A percentile compares a stretch with the other conserved stretches of the same genome.
Conservation (phyloP, 2,329 filamentous ascomycete species). For the Tolypocladium endophyticum region DNA sequence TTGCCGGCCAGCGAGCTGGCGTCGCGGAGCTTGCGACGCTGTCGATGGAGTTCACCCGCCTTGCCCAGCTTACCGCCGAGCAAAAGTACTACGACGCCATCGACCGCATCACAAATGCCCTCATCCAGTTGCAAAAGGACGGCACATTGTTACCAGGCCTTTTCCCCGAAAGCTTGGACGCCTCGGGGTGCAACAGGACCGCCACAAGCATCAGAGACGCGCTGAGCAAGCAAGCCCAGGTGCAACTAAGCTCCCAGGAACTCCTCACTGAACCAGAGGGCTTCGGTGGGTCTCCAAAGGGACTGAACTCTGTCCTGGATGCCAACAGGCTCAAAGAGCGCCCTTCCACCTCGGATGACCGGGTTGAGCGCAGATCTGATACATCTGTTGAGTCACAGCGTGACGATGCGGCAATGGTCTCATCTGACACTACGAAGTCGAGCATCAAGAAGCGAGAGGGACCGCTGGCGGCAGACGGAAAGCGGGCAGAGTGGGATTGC, state of each 20-base stretch:
- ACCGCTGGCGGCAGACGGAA: constrained; percentile 24
- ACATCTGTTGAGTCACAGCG: background rate
- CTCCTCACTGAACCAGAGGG: constrained; percentile 16
- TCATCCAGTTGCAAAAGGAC: constrained; percentile 63
- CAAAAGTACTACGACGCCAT: constrained; percentile 84
- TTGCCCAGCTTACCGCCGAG: constrained; percentile 75
- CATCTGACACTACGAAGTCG: background rate
- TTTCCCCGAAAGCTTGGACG: constrained; percentile 70
- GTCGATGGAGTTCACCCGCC: constrained; percentile 77
- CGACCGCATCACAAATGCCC: constrained; percentile 70
- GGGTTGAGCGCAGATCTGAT: constrained; percentile 1
- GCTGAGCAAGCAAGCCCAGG: constrained; percentile 23
- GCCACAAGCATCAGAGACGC: constrained; percentile 19
- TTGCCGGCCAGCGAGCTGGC: constrained; percentile 47
- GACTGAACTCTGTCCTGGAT: background rate
- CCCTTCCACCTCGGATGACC: background rate
- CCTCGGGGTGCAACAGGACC: constrained; percentile 63
- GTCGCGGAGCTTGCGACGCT: constrained; percentile 69
- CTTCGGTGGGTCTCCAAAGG: constrained; percentile 7
- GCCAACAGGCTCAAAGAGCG: background rate
- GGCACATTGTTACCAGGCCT: constrained; percentile 64
- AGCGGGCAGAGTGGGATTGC: constrained; percentile 35
- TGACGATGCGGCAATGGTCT: background rate
- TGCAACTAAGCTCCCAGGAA: constrained; percentile 22
- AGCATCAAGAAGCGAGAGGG: constrained; percentile 4